Conservation (phyloP, 306 rosid genomes). For the Medicago lupulina region DNA sequence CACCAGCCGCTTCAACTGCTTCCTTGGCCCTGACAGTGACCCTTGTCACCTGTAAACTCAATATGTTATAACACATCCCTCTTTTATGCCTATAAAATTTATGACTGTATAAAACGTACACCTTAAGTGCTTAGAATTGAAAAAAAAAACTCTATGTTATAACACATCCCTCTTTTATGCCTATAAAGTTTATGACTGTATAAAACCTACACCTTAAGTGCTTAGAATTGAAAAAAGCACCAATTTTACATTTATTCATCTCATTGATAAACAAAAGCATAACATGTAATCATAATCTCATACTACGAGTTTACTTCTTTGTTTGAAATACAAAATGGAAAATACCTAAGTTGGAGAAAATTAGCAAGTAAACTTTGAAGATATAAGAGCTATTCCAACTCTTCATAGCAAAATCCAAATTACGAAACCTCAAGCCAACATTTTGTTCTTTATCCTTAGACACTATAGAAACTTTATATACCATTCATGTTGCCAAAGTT, state of each 20-base stretch:
- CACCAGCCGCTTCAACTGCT: constrained; percentile 93
- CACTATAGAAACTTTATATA: not conserved
- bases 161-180: no score
- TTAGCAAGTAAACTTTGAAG: constrained; percentile 4
- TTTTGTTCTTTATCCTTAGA: constrained; percentile 12
- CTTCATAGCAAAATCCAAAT: constrained; percentile 15
- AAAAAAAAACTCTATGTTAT: constrained; percentile 26
- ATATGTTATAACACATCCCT: constrained; percentile 24
- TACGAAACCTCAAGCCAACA: not conserved
- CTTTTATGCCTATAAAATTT: not conserved
- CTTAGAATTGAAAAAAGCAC: not conserved
- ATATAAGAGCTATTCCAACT: constrained; percentile 9
- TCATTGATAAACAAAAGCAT: constrained; percentile 4
- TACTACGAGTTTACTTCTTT: constrained; percentile 6
- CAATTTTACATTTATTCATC: not conserved
- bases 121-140: not conserved
- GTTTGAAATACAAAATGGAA: not conserved
- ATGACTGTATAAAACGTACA: not conserved
- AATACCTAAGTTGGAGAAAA: not conserved
- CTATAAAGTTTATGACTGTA: no score
- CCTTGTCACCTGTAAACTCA: constrained; percentile 75
- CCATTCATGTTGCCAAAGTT: not conserved
- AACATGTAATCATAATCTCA: constrained; percentile 22
- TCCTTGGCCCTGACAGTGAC: constrained; percentile 92
- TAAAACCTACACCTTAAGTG: not conserved